These are phyloP conservation scores for Viridothelium virens DNA, from an alignment of 495 filamentous ascomycete genomes.

Conservation along the genomic window DNA sequence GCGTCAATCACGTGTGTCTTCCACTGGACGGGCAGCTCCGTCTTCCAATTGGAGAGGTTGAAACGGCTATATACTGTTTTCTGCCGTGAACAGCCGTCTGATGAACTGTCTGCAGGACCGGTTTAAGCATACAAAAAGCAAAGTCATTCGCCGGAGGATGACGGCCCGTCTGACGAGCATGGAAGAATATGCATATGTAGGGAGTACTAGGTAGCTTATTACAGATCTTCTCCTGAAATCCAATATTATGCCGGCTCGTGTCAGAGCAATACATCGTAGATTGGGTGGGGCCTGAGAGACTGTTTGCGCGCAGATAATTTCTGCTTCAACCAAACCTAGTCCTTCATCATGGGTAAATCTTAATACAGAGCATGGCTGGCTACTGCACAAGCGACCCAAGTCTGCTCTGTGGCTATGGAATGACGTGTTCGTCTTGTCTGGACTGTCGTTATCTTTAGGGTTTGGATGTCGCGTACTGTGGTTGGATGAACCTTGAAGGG, in stretches of 20 bases:
- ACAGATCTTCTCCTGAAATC: neutral
- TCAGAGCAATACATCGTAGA: neutral
- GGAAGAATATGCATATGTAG: neutral
- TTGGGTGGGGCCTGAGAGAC: neutral
- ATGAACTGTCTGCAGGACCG: neutral
- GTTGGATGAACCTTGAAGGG: too few relatives aligned
- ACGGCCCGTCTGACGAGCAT: neutral
- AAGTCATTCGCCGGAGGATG: neutral
- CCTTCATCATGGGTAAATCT: neutral
- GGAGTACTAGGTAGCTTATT: neutral
- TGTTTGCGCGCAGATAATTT: neutral
- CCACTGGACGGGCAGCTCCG: neutral
- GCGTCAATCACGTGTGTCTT: neutral
- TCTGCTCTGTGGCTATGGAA: too few relatives aligned
- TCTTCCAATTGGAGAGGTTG: slow-evolving; percentile 8
- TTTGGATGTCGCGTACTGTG: too few relatives aligned
- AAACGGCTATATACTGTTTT: slow-evolving; percentile 1
- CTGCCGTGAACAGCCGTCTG: neutral
- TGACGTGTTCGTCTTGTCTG: too few relatives aligned
- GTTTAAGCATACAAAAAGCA: neutral
- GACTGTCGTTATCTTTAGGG: too few relatives aligned
- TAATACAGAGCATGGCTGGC: too few relatives aligned
- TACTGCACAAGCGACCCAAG: too few relatives aligned
- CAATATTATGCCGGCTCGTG: slow-evolving; percentile 7
- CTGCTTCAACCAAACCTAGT: neutral